Conservation (phyloP, 2,329 filamentous ascomycete genomes). For the Neonectria punicea region DNA sequence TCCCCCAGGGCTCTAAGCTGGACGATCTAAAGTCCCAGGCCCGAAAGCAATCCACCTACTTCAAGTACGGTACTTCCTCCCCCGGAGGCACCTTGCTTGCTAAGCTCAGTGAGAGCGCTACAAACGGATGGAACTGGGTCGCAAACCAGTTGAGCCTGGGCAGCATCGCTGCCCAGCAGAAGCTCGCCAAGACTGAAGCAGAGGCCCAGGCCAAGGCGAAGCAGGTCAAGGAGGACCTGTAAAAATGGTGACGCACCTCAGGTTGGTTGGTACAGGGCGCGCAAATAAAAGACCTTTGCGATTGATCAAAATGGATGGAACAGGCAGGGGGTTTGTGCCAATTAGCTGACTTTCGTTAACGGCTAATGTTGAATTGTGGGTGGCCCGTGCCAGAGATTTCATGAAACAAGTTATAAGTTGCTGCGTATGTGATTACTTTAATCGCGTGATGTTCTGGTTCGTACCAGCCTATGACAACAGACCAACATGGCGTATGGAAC, state of each 20-base stretch:
- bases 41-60: conserved; percentile 79
- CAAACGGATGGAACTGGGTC: conserved; percentile 63
- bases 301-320: not conserved
- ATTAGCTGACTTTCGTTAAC: not conserved
- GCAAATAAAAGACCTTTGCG: not conserved
- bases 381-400: not conserved
- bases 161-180: conserved; percentile 59
- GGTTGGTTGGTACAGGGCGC: not conserved
- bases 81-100: conserved; percentile 74
- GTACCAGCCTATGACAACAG: too few species aligned
- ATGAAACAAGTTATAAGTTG: not conserved
- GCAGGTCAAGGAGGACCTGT: conserved; percentile 61
- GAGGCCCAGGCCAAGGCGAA: conserved; percentile 45
- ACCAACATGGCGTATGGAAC: not conserved
- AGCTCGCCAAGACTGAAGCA: conserved; percentile 52
- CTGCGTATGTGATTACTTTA: not conserved
- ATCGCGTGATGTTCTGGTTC: too few species aligned
- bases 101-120: conserved; percentile 65
- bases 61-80: conserved; percentile 77
- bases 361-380: not conserved
- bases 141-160: conserved; percentile 60
- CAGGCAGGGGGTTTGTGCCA: not conserved
- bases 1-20: conserved; percentile 73
- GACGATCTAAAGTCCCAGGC: conserved; percentile 78
- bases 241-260: conserved; percentile 31